Evolutionary conservation across 139 green algal genomes (phyloP), one percentile per base, ranked within the genome.

Genomic region (Chlorella sorokiniana): DNA sequence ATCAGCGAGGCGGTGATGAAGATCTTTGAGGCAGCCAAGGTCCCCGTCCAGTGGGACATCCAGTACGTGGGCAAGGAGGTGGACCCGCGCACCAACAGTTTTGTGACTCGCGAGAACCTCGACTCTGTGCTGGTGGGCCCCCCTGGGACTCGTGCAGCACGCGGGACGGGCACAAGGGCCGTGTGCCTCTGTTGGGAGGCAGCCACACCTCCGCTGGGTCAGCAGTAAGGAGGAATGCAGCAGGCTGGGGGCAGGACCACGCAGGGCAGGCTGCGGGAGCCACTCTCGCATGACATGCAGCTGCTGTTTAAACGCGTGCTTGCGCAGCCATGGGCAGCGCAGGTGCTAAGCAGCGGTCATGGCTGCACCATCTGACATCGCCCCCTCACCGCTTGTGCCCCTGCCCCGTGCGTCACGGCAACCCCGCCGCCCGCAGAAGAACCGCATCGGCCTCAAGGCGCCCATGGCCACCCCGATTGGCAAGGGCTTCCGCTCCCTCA

Each of bases 401-500:
- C 1, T 20, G 35, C 64, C 18, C n/a, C 25, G 20, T 72, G 1
- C 14, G 14, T 31, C 2, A 22, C 7, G 38, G 2, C 23, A 4
- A 23, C 63, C 29, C 20, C 33, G 52, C 44, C 45, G 22, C 16
- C 62, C 78, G 84, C 88, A 96, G 91, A 93, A 93, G 69, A 84
- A 97, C 81, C 88, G 87, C 33, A 94, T 98, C 69, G 95, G 95
- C 7, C 89, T 99, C 18, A 98, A 99, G 83, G 96, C 95, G 0
- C 96, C 96, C 31, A 99, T 99, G 96, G 87, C 96, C 42, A 99
- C 96, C 1, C 96, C 96, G n/a, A 98, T 99, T 45, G 96, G 96
- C 86, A 99, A 99, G 86, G 96, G 96, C 76, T 87, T 91, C 83
- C 75, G 87, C 69, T 98, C 94, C 10, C 92, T 99, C 20, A 99